Evolutionary conservation across 2,329 filamentous ascomycete genomes (phyloP).

Genomic region (Stachybotrys chartarum): DNA sequence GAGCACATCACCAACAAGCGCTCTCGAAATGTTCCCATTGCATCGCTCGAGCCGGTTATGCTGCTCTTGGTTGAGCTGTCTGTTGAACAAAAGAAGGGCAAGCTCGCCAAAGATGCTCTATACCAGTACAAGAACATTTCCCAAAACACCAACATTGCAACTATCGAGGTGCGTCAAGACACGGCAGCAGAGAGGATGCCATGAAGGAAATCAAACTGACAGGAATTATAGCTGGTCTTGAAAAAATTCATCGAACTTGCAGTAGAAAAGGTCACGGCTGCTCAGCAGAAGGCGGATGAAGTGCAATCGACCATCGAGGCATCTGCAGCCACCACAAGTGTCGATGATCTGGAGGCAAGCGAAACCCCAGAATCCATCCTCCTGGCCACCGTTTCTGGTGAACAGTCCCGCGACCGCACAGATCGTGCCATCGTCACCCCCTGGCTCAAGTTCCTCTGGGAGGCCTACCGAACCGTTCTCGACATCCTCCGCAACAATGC

Average conservation of each 20-base stretch:
- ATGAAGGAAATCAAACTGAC: no score
- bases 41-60: slow-evolving; percentile 96
- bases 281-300: slow-evolving; percentile 92
- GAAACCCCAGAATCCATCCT: slow-evolving; percentile 98
- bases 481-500: slow-evolving; percentile 99
- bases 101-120: slow-evolving; percentile 94
- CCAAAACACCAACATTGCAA: slow-evolving; percentile 96
- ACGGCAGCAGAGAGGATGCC: background rate
- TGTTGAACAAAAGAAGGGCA: slow-evolving; percentile 96
- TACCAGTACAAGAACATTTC: slow-evolving; percentile 99
- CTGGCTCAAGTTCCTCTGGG: slow-evolving; percentile 99
- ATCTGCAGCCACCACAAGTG: slow-evolving; percentile 53
- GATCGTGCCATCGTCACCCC: slow-evolving; percentile 97
- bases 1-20: slow-evolving; percentile 99
- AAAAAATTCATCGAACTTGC: slow-evolving; percentile 98
- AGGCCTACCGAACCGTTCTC: slow-evolving; percentile 96
- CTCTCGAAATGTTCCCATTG: slow-evolving; percentile 94
- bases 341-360: slow-evolving; percentile 93
- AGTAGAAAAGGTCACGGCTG: slow-evolving; percentile 90
- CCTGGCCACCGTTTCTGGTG: slow-evolving; percentile 92
- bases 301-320: slow-evolving; percentile 83
- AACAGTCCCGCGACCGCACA: slow-evolving; percentile 94
- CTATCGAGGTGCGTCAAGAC: slow-evolving; percentile 70
- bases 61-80: slow-evolving; percentile 93
- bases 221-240: slow-evolving; percentile 62